A percentile compares a stretch with the other conserved stretches of the same genome.
These are phyloP conservation scores for Lecanoromycetidae sp. DNA, from an alignment of 2,329 filamentous ascomycete genomes.

Conservation along the genomic window DNA sequence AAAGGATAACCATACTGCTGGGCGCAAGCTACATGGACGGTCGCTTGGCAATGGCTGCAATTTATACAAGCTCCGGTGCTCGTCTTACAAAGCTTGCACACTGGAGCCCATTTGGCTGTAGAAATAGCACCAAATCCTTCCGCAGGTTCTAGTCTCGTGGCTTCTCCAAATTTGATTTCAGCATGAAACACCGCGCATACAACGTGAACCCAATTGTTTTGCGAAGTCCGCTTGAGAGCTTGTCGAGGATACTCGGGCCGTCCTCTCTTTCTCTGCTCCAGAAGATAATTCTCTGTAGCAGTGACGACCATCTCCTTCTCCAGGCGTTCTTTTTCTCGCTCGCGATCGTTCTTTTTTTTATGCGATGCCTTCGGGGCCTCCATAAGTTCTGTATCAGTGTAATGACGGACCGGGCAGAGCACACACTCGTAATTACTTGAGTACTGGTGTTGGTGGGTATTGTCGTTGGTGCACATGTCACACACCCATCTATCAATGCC, in stretches of 20 bases:
- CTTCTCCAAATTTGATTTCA: conserved; percentile 84
- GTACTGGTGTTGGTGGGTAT: conserved; percentile 73
- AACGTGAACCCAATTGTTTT: conserved; percentile 98
- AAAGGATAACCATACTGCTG: conserved; percentile 70
- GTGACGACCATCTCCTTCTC: conserved; percentile 75
- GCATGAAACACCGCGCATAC: conserved; percentile 84
- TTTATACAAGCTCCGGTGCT: conserved; percentile 65
- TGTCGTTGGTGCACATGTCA: conserved; percentile 92
- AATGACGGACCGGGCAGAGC: conserved; percentile 63
- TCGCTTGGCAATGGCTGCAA: conserved; percentile 51
- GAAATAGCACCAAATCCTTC: conserved; percentile 83
- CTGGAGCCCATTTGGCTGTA: conserved; percentile 57
- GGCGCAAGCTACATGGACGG: conserved; percentile 83
- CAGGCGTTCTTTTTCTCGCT: conserved; percentile 72
- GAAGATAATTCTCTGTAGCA: conserved; percentile 68
- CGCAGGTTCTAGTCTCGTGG: conserved; percentile 67
- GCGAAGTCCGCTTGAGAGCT: conserved; percentile 80
- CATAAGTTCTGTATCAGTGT: conserved; percentile 68
- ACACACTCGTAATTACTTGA: conserved; percentile 95
- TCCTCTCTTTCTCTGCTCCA: conserved; percentile 70
- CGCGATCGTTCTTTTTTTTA: conserved; percentile 86
- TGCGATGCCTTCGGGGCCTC: conserved; percentile 66
- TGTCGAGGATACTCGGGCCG: conserved; percentile 76
- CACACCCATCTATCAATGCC: conserved; percentile 76
- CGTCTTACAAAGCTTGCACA: conserved; percentile 73